Evolutionary conservation across 495 filamentous ascomycete species (phyloP), one percentile per base, ranked within the genome.

Genomic region (Monascus purpureus): DNA sequence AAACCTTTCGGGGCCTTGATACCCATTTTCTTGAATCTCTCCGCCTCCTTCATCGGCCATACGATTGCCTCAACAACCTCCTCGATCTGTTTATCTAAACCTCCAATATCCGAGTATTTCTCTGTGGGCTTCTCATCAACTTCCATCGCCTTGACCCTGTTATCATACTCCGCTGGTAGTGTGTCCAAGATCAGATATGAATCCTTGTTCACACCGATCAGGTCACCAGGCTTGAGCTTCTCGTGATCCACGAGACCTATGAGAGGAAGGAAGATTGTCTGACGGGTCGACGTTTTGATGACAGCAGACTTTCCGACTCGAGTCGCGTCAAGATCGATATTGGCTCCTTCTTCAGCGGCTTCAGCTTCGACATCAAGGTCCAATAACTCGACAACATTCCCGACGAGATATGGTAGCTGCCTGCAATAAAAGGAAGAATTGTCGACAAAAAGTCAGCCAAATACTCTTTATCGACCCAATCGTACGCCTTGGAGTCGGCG

Each of bases 1-100:
- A 36, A 74, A 95, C 90, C 90, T 59, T 99, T 99, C 6, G 90
- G 90, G n/a, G 90, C 86, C 65, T 99, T 99, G 67, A 99, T 96
- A 39, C 90, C 90, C 39, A 99, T 92, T 70, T 93, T 94, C 72
- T 93, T 96, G 63, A 99, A 99, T 29, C 84, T 71, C 45, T 96
- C 92, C 4, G 90, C 86, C 64, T 96, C 86, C 70, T 96, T 94
- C 90, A 99, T 99, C 5, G 90, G 90, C 92, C 84, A 93, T 29
- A 99, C 90, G 17, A 99, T 88, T 35, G 90, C 90, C 57, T 99
- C 90, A n/a, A 99, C 84, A 25, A 99, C 76, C 63, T 99, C 90
- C 53, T 93, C 92, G 51, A 99, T 99, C 66, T 99, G 90, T 63
- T 99, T 99, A 59, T 93, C 85, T 46, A 99, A 62, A 20, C 90